Evolutionary conservation across 768 basidiomycete genomes (phyloP).

Genomic region (Mycena maculata): DNA sequence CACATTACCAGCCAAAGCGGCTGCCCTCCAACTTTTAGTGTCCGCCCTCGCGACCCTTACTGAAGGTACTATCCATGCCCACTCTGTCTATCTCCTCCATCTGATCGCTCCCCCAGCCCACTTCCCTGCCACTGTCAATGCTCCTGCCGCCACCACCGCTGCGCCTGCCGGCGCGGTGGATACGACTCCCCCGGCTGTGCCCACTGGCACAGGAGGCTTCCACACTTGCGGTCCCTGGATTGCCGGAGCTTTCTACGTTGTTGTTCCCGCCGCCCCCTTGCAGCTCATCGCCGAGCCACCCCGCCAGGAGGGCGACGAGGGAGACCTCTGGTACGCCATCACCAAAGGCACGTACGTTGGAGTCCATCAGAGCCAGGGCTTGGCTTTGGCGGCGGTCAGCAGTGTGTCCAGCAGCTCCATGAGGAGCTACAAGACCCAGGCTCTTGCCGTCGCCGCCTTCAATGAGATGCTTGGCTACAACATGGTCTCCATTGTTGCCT

Average conservation of each 20-base stretch:
- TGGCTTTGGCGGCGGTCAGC: background rate
- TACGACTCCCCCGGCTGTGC: no score
- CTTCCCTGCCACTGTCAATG: no score
- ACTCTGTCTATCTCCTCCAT: no score
- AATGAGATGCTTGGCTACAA: background rate
- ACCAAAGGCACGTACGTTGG: no score
- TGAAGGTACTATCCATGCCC: no score
- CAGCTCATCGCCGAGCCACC: background rate
- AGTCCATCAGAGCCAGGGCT: background rate
- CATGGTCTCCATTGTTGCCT: background rate
- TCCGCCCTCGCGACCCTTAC: no score
- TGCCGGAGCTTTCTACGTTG: background rate
- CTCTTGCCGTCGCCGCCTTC: background rate
- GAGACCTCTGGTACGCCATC: conserved; percentile 2
- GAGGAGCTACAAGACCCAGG: conserved; percentile 14
- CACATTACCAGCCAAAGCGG: no score
- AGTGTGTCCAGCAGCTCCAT: conserved; percentile 4
- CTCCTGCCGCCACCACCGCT: no score
- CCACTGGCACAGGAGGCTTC: no score
- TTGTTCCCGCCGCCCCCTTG: background rate
- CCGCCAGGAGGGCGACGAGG: background rate
- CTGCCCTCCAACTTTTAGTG: no score
- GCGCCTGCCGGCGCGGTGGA: no score
- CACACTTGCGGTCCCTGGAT: conserved; percentile 4
- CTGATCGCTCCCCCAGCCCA: no score